phyloP scores from a whole-genome alignment of 352 stramenopile genomes.

The Globisporangium mamillatum region DNA sequence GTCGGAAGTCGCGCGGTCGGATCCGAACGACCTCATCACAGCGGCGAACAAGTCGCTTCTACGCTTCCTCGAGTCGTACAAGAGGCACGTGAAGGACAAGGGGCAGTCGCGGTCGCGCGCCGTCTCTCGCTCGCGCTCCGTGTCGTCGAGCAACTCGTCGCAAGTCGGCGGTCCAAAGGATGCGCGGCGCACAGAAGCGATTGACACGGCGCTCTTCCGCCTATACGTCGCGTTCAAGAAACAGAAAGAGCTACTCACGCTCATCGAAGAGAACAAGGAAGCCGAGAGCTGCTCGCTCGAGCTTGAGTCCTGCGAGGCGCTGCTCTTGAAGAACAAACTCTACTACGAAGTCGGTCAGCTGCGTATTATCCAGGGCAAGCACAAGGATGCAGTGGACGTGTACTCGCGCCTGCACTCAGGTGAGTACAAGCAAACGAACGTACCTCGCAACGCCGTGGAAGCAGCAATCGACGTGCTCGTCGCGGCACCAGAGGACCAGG shows the following conservation, averaged over 20 bases:
- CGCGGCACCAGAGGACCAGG: conserved; percentile 63
- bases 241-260: conserved; percentile 72
- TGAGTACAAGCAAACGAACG: conserved; percentile 81
- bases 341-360: conserved; percentile 82
- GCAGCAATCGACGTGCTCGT: conserved; percentile 89
- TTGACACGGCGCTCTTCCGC: conserved; percentile 82
- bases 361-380: conserved; percentile 60
- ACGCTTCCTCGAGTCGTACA: conserved; percentile 80
- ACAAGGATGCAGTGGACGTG: conserved; percentile 78
- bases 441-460: conserved; percentile 86
- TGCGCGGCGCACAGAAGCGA: conserved; percentile 68
- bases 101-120: conserved; percentile 33
- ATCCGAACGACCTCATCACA: conserved; percentile 52
- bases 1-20: conserved; percentile 57
- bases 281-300: conserved; percentile 62
- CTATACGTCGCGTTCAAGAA: conserved; percentile 78
- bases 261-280: conserved; percentile 71
- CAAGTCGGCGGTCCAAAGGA: conserved; percentile 46
- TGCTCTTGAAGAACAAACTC: conserved; percentile 70
- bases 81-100: conserved; percentile 83
- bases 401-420: conserved; percentile 75
- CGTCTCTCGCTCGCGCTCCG: conserved; percentile 35
- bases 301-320: conserved; percentile 56
- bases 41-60: conserved; percentile 69
- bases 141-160: conserved; percentile 27